phyloP scores from a whole-genome alignment of 169 alveolate genomes.

The Cryptosporidium bovis region DNA sequence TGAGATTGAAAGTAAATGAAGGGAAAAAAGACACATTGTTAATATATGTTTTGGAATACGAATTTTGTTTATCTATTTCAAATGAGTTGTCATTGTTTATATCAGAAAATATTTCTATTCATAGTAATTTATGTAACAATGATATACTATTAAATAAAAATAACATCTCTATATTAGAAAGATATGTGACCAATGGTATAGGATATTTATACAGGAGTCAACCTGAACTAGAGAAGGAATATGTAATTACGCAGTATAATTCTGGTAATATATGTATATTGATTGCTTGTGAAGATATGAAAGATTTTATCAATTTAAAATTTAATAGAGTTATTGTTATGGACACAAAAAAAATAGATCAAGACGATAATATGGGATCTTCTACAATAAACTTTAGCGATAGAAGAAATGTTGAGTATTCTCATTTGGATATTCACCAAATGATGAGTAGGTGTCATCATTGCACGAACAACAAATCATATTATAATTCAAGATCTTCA shows the following conservation, averaged over 20 bases:
- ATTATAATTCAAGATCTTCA: constrained; percentile 20
- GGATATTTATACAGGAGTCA: constrained; percentile 38
- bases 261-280: constrained; percentile 21
- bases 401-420: constrained; percentile 52
- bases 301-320: constrained; percentile 67
- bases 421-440: constrained; percentile 37
- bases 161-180: background rate
- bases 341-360: constrained; percentile 80
- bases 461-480: background rate
- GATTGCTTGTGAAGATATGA: constrained; percentile 57
- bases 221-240: constrained; percentile 6
- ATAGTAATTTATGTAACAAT: background rate
- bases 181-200: constrained; percentile 2
- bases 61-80: constrained; percentile 35
- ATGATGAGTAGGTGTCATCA: constrained; percentile 23
- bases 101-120: constrained; percentile 1
- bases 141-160: background rate
- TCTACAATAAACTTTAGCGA: background rate
- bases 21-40: background rate
- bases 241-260: constrained; percentile 7
- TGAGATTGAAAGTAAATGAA: background rate
- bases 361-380: constrained; percentile 53
- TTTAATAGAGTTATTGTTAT: constrained; percentile 82
- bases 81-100: constrained; percentile 40
- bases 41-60: constrained; percentile 49